These are phyloP conservation scores for Agrocybe pediades DNA, from an alignment of 768 basidiomycete species.

Conservation along the genomic window DNA sequence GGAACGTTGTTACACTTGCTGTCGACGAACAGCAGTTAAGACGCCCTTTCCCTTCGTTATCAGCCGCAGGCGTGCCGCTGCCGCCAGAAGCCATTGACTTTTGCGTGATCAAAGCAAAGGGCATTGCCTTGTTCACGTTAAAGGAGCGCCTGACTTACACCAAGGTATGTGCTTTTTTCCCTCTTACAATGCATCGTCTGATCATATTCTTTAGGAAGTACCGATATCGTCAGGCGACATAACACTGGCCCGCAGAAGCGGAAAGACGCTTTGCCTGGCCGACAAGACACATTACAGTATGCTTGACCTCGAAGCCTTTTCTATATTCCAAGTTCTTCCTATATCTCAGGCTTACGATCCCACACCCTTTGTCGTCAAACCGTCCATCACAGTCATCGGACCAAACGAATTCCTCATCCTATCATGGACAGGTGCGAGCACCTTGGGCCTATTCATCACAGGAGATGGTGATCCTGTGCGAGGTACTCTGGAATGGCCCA, in stretches of 20 bases:
- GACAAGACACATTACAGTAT: conserved; percentile 75
- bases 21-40: conserved; percentile 77
- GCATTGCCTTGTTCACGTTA: conserved; percentile 65
- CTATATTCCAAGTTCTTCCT: conserved; percentile 73
- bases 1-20: conserved; percentile 78
- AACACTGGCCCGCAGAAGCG: conserved; percentile 61
- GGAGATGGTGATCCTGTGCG: conserved; percentile 86
- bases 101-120: conserved; percentile 68
- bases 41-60: conserved; percentile 42
- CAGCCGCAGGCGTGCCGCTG: conserved; percentile 34
- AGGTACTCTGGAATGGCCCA: conserved; percentile 86
- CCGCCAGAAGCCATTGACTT: conserved; percentile 62
- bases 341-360: conserved; percentile 66
- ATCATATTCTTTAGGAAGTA: conserved; percentile 57
- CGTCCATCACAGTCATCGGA: conserved; percentile 73
- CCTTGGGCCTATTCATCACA: conserved; percentile 86
- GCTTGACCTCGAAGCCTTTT: conserved; percentile 74
- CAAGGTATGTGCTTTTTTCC: conserved; percentile 45
- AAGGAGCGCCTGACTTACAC: conserved; percentile 64
- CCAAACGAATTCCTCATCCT: conserved; percentile 84
- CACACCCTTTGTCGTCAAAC: conserved; percentile 47
- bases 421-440: conserved; percentile 80
- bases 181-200: neutral
- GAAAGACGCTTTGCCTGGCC: conserved; percentile 70
- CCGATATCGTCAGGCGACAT: conserved; percentile 59